Conservation (phyloP, 345 rosid genomes). For the Populus davidiana region DNA sequence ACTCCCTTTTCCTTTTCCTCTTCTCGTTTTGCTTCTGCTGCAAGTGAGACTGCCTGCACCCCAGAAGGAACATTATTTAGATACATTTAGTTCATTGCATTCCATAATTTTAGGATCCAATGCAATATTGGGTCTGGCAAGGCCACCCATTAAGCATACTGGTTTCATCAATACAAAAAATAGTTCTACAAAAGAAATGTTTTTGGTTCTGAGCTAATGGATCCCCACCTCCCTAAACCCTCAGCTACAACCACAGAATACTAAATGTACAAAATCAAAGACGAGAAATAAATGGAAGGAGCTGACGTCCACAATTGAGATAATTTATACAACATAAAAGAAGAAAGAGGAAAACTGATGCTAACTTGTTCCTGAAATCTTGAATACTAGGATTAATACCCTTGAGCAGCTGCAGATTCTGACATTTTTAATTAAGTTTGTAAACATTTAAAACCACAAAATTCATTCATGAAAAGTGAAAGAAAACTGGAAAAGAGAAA, state of each 20-base stretch:
- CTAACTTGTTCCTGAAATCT: not conserved
- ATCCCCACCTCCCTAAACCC: not conserved
- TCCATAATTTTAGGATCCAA: not conserved
- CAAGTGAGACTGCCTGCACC: constrained; percentile 69
- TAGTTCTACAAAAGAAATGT: not conserved
- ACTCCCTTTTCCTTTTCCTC: constrained; percentile 98
- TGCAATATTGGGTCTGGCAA: not conserved
- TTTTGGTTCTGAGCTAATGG: not conserved
- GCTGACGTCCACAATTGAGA: not conserved
- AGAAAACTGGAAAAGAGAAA: not conserved
- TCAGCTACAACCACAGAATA: not conserved
- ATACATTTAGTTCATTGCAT: not conserved
- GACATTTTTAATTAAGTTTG: no score
- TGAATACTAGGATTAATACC: no score
- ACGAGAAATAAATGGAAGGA: not conserved
- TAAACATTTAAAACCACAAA: no score
- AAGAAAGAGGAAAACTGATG: not conserved
- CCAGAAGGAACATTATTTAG: constrained; percentile 12
- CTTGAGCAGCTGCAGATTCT: no score
- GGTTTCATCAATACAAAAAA: not conserved
- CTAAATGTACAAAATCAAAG: not conserved
- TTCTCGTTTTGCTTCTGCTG: constrained; percentile 92
- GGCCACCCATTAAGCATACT: constrained; percentile 1
- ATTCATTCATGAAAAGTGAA: not conserved
- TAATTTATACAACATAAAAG: not conserved